phyloP scores from a whole-genome alignment of 331 rosid species.

The Telfairia occidentalis region DNA sequence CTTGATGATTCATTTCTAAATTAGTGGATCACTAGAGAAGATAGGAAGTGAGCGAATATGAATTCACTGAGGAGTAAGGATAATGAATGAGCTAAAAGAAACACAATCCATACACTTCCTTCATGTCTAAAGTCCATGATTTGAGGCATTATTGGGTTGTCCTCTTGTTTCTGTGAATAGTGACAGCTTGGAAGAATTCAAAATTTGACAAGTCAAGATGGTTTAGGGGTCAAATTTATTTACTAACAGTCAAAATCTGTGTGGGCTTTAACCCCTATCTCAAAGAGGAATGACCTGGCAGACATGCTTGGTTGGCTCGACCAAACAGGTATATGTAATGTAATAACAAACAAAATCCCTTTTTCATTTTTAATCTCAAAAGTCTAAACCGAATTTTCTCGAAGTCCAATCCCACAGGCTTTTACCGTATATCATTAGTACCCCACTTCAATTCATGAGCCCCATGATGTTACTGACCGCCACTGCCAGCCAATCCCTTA shows the following conservation, averaged over 20 bases:
- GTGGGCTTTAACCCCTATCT: neutral
- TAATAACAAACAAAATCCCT: neutral
- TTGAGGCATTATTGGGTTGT: neutral
- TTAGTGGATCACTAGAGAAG: neutral
- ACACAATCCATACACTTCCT: slow-evolving; percentile 5
- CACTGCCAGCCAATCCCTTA: neutral
- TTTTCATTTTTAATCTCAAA: neutral
- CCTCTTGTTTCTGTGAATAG: neutral
- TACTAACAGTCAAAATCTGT: neutral
- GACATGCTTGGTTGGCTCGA: slow-evolving; percentile 31
- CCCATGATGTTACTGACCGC: slow-evolving; percentile 3
- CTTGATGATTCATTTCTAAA: neutral
- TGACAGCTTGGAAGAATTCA: slow-evolving; percentile 1
- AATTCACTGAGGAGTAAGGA: neutral
- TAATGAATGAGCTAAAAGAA: neutral
- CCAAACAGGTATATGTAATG: slow-evolving; percentile 14
- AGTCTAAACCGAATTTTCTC: neutral
- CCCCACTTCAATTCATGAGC: neutral
- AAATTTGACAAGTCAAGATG: neutral
- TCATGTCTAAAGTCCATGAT: neutral
- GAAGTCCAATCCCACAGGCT: neutral
- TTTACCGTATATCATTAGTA: neutral
- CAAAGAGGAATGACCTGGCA: neutral
- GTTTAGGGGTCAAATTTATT: neutral
- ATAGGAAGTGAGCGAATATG: slow-evolving; percentile 2